A percentile compares a stretch with the other conserved stretches of the same genome.
These are phyloP conservation scores for Verticillium zaregamsianum DNA, from an alignment of 2,329 filamentous ascomycete species.

Conservation along the genomic window DNA sequence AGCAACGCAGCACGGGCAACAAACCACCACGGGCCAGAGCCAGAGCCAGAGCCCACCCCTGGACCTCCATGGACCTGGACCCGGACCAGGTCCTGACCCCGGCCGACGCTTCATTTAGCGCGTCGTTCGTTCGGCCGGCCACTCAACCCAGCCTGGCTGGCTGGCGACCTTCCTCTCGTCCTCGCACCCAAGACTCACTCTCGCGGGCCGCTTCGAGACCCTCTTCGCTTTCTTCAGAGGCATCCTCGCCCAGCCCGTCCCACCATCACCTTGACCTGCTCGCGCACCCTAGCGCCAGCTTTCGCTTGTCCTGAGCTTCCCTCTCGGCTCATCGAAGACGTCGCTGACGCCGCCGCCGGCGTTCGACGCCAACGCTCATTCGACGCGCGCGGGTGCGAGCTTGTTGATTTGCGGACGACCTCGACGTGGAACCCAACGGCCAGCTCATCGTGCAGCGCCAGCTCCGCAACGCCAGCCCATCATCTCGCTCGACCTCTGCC, in stretches of 20 bases:
- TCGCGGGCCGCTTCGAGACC: background rate
- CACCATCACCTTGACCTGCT: conserved; percentile 4
- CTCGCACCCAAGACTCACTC: background rate
- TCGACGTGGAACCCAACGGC: background rate
- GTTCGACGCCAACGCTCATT: conserved; percentile 1
- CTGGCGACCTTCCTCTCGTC: background rate
- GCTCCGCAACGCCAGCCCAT: background rate
- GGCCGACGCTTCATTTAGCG: background rate
- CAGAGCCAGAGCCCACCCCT: background rate
- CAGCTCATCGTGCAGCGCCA: conserved; percentile 16
- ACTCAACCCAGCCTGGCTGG: background rate
- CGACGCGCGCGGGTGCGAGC: conserved; percentile 1
- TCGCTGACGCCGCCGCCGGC: background rate
- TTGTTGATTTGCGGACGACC: background rate
- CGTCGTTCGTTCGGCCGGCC: background rate
- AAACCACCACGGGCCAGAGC: background rate
- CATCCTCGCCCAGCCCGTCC: background rate
- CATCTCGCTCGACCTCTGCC: background rate
- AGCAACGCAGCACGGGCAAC: background rate
- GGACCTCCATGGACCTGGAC: background rate
- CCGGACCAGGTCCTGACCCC: background rate
- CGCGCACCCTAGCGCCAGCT: background rate
- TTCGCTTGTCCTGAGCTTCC: background rate
- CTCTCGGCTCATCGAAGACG: background rate
- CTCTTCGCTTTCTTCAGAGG: background rate